These are phyloP conservation scores for barrel medic (Medicago truncatula) DNA, from an alignment of 306 rosid species.

Conservation along the genomic window MtrunA17r5.0-ANR NC_053046.1:7512001-7512500, in stretches of 20 bases:
- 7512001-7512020: slow-evolving; percentile 71
- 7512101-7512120: neutral
- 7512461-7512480: neutral
- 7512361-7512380: slow-evolving; percentile 74
- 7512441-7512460: slow-evolving; percentile 73
- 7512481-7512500: neutral
- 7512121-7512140: too few relatives aligned
- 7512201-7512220: slow-evolving; percentile 48
- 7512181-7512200: slow-evolving; percentile 56
- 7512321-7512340: slow-evolving; percentile 54
- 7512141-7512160: neutral
- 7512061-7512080: neutral
- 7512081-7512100: too few relatives aligned
- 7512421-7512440: slow-evolving; percentile 74
- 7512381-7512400: slow-evolving; percentile 61
- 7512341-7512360: slow-evolving; percentile 63
- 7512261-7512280: slow-evolving; percentile 58
- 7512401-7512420: slow-evolving; percentile 47
- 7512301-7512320: slow-evolving; percentile 44
- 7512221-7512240: slow-evolving; percentile 66
- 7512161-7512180: slow-evolving; percentile 72
- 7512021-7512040: slow-evolving; percentile 42
- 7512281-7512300: slow-evolving; percentile 43
- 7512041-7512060: neutral
- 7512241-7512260: slow-evolving; percentile 38